A percentile compares a stretch with the other conserved stretches of the same genome.
These are phyloP conservation scores for Debaryomyces psychrophilus DNA, from an alignment of 1,139 yeast genomes.

Conservation along the genomic window DNA sequence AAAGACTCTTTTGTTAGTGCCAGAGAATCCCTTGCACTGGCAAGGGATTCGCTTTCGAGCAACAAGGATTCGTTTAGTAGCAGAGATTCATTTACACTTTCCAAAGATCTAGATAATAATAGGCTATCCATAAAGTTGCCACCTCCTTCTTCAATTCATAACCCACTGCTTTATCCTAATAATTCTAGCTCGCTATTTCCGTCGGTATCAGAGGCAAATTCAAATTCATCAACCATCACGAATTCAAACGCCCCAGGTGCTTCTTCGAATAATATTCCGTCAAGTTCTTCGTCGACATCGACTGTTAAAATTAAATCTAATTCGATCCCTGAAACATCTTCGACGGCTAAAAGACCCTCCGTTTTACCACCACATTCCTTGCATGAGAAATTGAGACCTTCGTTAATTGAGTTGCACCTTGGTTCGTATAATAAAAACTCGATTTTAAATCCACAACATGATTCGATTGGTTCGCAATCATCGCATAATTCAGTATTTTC, in stretches of 20 bases:
- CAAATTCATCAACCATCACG: conserved; percentile 2
- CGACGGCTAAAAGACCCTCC: conserved; percentile 23
- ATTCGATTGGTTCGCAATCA: conserved; percentile 35
- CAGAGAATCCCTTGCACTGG: not conserved
- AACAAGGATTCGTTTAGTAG: conserved; percentile 9
- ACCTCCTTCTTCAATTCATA: conserved; percentile 22
- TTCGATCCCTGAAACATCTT: conserved; percentile 17
- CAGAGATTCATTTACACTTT: conserved; percentile 6
- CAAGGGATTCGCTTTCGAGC: conserved; percentile 4
- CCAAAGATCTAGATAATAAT: conserved; percentile 12
- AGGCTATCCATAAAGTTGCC: conserved; percentile 22
- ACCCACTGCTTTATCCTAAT: conserved; percentile 13
- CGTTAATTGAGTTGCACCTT: conserved; percentile 44
- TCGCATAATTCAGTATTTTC: conserved; percentile 41
- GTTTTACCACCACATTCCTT: conserved; percentile 22
- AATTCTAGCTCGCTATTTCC: conserved; percentile 8
- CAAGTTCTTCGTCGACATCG: conserved; percentile 9
- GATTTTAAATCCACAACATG: conserved; percentile 15
- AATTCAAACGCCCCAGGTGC: conserved; percentile 5
- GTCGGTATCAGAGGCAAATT: conserved; percentile 8
- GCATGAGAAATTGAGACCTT: conserved; percentile 44
- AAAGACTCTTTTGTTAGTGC: conserved; percentile 3
- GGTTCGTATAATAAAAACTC: conserved; percentile 15
- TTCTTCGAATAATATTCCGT: not conserved
- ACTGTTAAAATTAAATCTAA: conserved; percentile 9